These are phyloP conservation scores for Phytopythium helicoides DNA, from an alignment of 352 stramenopile genomes.

Conservation along the genomic window DNA sequence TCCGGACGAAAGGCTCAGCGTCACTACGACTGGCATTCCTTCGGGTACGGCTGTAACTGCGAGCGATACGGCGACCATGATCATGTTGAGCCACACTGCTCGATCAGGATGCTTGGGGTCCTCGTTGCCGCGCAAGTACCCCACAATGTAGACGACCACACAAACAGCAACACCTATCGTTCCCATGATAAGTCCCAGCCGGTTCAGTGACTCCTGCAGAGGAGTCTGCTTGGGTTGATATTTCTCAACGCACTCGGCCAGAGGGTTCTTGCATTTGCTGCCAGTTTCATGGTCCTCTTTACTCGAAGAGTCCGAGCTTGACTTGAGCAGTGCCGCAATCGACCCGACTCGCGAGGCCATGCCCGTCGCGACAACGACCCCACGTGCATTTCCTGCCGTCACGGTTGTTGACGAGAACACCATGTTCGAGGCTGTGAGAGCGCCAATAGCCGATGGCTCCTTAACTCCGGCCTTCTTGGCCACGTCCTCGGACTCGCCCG, in stretches of 20 bases:
- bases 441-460: not conserved
- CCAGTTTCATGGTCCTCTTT: not conserved
- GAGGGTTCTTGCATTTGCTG: constrained; percentile 11
- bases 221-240: constrained; percentile 60
- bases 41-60: constrained; percentile 43
- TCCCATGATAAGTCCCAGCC: constrained; percentile 87
- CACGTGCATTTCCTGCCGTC: constrained; percentile 43
- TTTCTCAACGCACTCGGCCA: constrained; percentile 20
- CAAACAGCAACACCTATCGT: constrained; percentile 74
- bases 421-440: constrained; percentile 65
- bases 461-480: constrained; percentile 34
- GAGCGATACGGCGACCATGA: constrained; percentile 88
- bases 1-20: constrained; percentile 33
- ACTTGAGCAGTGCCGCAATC: constrained; percentile 30
- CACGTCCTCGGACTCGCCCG: constrained; percentile 82
- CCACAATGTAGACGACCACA: constrained; percentile 85
- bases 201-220: constrained; percentile 88
- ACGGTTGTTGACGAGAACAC: constrained; percentile 84
- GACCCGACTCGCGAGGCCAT: constrained; percentile 41
- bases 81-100: constrained; percentile 83
- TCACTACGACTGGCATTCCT: constrained; percentile 38
- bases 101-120: constrained; percentile 53
- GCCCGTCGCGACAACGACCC: constrained; percentile 34
- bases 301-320: constrained; percentile 9
- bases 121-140: constrained; percentile 39